Evolutionary conservation across 345 rosid species (phyloP).

Genomic region (Geranium brycei): DNA sequence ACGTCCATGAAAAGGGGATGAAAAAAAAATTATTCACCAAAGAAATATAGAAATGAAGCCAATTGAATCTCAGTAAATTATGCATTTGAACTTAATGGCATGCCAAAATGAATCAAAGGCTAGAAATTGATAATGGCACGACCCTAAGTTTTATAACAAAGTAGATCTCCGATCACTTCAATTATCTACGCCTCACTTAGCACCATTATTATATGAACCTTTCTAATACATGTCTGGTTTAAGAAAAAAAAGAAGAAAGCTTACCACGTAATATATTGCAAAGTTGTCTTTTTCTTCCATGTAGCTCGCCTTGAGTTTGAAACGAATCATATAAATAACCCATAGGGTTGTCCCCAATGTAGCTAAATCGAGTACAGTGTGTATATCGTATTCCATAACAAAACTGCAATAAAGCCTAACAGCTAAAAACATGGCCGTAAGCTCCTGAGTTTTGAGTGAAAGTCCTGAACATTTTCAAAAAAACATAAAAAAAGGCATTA

Average conservation of each 20-base stretch:
- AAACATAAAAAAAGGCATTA: not conserved
- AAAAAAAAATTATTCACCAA: too few species aligned
- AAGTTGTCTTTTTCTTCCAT: conserved; percentile 98
- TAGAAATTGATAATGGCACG: too few species aligned
- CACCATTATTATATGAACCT: not conserved
- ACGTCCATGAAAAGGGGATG: not conserved
- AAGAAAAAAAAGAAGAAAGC: conserved; percentile 8
- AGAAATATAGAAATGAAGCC: not conserved
- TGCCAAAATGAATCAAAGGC: not conserved
- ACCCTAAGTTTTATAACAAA: too few species aligned
- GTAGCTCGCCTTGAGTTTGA: conserved; percentile 79
- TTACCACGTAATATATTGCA: conserved; percentile 83
- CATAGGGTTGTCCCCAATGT: conserved; percentile 86
- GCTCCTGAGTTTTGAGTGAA: conserved; percentile 87
- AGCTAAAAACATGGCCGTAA: conserved; percentile 87
- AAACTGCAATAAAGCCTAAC: conserved; percentile 90
- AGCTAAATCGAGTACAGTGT: conserved; percentile 89
- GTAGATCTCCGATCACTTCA: too few species aligned
- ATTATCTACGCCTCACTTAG: too few species aligned
- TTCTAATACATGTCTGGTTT: not conserved
- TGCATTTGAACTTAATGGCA: not conserved
- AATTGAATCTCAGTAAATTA: not conserved
- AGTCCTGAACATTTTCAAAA: conserved; percentile 48
- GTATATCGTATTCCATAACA: conserved; percentile 98
- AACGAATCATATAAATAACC: conserved; percentile 98